Evolutionary conservation across 2,329 filamentous ascomycete genomes (phyloP), one percentile per base, ranked within the genome.

Genomic region (Aureobasidium mangrovei): DNA sequence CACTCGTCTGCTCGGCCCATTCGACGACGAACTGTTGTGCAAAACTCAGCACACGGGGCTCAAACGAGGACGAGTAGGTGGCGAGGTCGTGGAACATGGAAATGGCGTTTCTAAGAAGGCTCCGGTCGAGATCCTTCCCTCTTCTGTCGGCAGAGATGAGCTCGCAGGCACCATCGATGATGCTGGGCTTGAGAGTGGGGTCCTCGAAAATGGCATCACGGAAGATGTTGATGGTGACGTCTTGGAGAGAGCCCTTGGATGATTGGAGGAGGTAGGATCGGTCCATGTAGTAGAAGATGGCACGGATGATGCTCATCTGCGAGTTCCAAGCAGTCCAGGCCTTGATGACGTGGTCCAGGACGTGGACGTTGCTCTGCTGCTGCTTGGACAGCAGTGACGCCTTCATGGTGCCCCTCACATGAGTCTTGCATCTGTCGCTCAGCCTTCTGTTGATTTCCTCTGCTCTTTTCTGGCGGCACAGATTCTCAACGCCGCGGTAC

Each of bases 201-300:
- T 83, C 73, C 33, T 75, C 71, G 60, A 83, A 82, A 33, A 86
- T 72, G 44, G 74, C 68, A 7, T 72, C 78, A 52, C 87, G 81
- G 67, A 97, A 98, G 57, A 89, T 78, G 10, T 77, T 71, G 54
- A 93, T 82, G 4, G 85, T 82, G 74, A 95, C 83, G 64, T 95
- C 88, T 64, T 91, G 86, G 55, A 98, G 82, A 33, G 86, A 86
- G 7, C 78, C 77, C 26, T 85, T 81, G 60, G 84, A 83, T 43
- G 84, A 83, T 55, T 85, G 84, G 2, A 95, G 75, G 6, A 98
- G 77, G 65, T 90, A 96, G 2, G 90, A 88, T 59, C 93, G 84
- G 67, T 98, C 91, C 60, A 98, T 79, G 65, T 91, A 98, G 72
- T 90, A 95, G 71, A 96, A 97, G 38, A 94, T 86, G 59, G 87